phyloP scores from a whole-genome alignment of 768 basidiomycete species.

The Rhodotorula diobovata region DNA sequence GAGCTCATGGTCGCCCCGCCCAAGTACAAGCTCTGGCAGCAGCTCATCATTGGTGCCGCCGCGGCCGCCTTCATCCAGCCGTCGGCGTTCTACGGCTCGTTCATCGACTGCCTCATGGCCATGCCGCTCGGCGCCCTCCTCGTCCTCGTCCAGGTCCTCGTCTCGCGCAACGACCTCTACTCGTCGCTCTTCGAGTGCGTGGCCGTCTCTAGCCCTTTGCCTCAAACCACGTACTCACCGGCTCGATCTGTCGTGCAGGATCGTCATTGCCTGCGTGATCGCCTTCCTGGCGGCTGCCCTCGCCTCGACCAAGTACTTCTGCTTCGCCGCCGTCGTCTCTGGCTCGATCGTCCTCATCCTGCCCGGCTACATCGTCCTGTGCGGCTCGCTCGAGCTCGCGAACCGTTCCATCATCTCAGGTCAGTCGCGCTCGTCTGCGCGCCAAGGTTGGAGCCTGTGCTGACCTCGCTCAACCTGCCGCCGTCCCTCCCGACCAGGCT shows the following conservation, averaged over 20 bases:
- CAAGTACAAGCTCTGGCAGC: constrained; percentile 53
- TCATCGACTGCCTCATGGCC: constrained; percentile 67
- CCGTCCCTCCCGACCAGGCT: constrained; percentile 37
- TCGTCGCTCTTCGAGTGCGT: constrained; percentile 68
- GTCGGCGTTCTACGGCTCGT: constrained; percentile 63
- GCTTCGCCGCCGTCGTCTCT: constrained; percentile 74
- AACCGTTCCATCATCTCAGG: constrained; percentile 77
- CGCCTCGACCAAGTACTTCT: constrained; percentile 64
- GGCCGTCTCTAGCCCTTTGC: background rate
- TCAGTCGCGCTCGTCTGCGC: background rate
- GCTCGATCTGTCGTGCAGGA: constrained; percentile 49
- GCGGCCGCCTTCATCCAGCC: constrained; percentile 31
- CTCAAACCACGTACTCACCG: constrained; percentile 4
- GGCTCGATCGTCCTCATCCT: constrained; percentile 74
- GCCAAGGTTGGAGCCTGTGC: too few relatives aligned
- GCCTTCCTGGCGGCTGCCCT: constrained; percentile 74
- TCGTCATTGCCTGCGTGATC: constrained; percentile 70
- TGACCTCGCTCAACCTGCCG: background rate
- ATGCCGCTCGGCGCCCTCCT: constrained; percentile 74
- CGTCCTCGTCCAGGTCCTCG: constrained; percentile 64
- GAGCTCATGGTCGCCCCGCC: constrained; percentile 62
- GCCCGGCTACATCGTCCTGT: constrained; percentile 61
- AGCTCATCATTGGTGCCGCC: constrained; percentile 67
- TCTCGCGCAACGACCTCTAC: constrained; percentile 66
- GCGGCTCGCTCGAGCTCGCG: constrained; percentile 51